Evolutionary conservation across 768 basidiomycete genomes (phyloP), one percentile per base, ranked within the genome.

Genomic region (Macrolepiota albuminosa): DNA sequence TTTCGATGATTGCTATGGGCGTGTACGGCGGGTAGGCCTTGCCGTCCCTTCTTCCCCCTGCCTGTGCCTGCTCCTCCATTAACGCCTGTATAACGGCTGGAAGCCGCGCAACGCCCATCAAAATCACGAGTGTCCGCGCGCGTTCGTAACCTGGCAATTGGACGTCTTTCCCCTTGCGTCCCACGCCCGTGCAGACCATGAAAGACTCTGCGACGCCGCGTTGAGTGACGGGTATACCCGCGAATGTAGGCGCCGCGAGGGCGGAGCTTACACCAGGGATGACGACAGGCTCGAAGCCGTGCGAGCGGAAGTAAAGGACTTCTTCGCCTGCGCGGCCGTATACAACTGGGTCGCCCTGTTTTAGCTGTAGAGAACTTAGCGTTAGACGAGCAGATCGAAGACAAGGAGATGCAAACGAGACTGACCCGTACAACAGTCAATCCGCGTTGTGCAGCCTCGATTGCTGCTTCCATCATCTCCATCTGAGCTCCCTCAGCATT

Each of bases 241-340:
- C 91, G 69, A 95, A 90, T 0, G 86, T 82, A 1, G 97, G 97
- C 0, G 85, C 97, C 1, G 95, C 93, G 43, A 99, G 78, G 3
- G 92, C 93, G 13, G 93, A 95, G 61, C 83, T 86, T 33, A 99
- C 84, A 2, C 97, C 97, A 0, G 97, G 97, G 18, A 98, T 79
- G 64, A 98, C 83, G 61, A 91, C 75, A 4, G 89, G 84, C 63
- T 93, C 89, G 71, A 88, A 91, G 2, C 94, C 95, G 50, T 87
- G 86, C 50, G 84, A 73, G 13, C 95, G 86, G 82, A 98, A 96
- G 75, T 89, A 93, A 24, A 96, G 80, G 1, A 98, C 85, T 73
- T 99, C 97, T 70, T 98, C 96, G 34, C 95, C 95, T 0, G 89
- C 89, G 26, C 97, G 87, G 3, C 93, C 97, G 69, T 97, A 99